These are phyloP conservation scores for Berberis vulgaris DNA, from an alignment of 164 flowering plant genomes.

Conservation along the genomic window DNA sequence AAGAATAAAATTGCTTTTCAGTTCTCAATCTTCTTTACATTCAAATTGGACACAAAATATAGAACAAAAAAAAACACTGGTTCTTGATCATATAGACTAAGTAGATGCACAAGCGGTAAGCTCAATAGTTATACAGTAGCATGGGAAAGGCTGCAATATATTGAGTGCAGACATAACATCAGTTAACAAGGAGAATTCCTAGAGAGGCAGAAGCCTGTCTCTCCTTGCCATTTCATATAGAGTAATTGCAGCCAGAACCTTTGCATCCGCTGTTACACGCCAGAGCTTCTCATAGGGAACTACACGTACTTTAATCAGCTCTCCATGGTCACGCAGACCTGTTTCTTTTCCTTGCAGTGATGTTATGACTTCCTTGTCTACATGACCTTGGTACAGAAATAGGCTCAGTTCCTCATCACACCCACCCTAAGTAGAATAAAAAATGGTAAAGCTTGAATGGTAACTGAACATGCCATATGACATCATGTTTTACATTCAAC, in stretches of 20 bases:
- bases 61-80: no score
- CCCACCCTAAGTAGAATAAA: slow-evolving; percentile 55
- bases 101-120: no score
- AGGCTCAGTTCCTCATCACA: slow-evolving; percentile 80
- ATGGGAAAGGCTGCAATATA: no score
- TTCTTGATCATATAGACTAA: no score
- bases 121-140: no score
- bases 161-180: no score
- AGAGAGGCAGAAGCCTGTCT: slow-evolving; percentile 39
- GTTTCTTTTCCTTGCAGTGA: slow-evolving; percentile 75
- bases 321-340: slow-evolving; percentile 91
- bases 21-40: no score
- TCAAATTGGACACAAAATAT: no score
- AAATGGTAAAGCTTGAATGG: not conserved
- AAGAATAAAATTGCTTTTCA: no score
- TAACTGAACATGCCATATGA: not conserved
- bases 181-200: no score
- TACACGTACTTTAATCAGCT: slow-evolving; percentile 74
- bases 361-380: slow-evolving; percentile 36
- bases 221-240: slow-evolving; percentile 78
- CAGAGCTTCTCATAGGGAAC: slow-evolving; percentile 75
- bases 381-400: slow-evolving; percentile 59
- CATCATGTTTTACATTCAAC: not conserved
- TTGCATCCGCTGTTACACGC: slow-evolving; percentile 77
- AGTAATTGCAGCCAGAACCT: slow-evolving; percentile 60